phyloP scores from a whole-genome alignment of 257 asterid genomes.

The Voacanga thouarsii region DNA sequence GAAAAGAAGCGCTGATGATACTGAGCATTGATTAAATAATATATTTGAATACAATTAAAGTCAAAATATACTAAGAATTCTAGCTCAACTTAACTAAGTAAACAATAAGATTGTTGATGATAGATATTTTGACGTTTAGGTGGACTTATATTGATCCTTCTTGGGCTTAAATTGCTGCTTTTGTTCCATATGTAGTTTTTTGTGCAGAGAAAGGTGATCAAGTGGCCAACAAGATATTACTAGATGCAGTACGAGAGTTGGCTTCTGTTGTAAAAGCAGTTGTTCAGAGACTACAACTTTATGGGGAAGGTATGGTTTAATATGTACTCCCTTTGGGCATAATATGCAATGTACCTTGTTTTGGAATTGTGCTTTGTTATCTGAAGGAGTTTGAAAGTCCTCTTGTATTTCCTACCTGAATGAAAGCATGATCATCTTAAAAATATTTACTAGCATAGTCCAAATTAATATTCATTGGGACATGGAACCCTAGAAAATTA shows the following conservation, averaged over 20 bases:
- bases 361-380: neutral
- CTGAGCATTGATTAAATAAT: neutral
- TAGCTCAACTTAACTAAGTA: neutral
- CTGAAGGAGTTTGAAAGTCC: too few relatives aligned
- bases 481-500: neutral
- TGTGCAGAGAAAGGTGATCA: constrained; percentile 73
- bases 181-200: constrained; percentile 64
- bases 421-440: too few relatives aligned
- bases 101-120: neutral
- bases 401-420: too few relatives aligned
- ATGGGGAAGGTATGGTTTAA: constrained; percentile 58
- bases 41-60: neutral
- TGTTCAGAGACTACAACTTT: constrained; percentile 58
- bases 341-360: neutral
- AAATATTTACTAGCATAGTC: neutral
- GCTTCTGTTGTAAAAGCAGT: constrained; percentile 83
- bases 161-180: constrained; percentile 74
- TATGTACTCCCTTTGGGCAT: neutral
- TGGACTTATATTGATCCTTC: constrained; percentile 79
- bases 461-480: neutral
- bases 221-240: constrained; percentile 56
- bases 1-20: neutral
- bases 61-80: too few relatives aligned
- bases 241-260: constrained; percentile 61
- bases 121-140: constrained; percentile 36